Evolutionary conservation across 495 filamentous ascomycete species (phyloP).

Genomic region (Daldinia childiae): DNA sequence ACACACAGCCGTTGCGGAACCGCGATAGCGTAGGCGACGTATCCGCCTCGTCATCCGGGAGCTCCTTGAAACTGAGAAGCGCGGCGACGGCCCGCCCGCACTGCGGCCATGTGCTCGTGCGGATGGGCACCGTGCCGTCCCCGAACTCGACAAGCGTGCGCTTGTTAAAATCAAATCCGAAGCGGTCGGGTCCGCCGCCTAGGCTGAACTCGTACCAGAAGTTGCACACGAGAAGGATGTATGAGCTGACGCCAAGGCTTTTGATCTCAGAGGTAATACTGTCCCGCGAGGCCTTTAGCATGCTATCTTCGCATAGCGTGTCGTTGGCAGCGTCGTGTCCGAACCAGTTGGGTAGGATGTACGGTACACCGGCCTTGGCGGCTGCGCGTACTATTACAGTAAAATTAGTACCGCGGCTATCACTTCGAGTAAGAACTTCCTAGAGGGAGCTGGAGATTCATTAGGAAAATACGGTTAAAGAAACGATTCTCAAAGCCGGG

Average conservation of each 20-base stretch:
- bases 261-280: conserved; percentile 49
- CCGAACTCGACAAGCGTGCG: conserved; percentile 49
- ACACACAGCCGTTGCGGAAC: conserved; percentile 53
- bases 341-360: conserved; percentile 70
- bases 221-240: conserved; percentile 56
- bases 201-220: conserved; percentile 62
- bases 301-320: conserved; percentile 48
- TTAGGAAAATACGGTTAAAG: neutral
- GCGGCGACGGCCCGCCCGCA: conserved; percentile 54
- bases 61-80: conserved; percentile 49
- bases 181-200: conserved; percentile 38
- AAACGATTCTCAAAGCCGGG: neutral
- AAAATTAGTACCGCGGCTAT: neutral
- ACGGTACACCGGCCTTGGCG: conserved; percentile 66
- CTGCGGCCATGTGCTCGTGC: conserved; percentile 53
- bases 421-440: neutral
- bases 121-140: conserved; percentile 47
- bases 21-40: conserved; percentile 41
- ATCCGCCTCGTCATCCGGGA: conserved; percentile 58
- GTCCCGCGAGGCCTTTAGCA: conserved; percentile 14
- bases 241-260: conserved; percentile 53
- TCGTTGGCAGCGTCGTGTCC: conserved; percentile 54
- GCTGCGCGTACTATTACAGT: conserved; percentile 60
- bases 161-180: conserved; percentile 48
- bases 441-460: neutral